Evolutionary conservation across 2,329 filamentous ascomycete genomes (phyloP).

Genomic region (Hyphodiscus sp.): DNA sequence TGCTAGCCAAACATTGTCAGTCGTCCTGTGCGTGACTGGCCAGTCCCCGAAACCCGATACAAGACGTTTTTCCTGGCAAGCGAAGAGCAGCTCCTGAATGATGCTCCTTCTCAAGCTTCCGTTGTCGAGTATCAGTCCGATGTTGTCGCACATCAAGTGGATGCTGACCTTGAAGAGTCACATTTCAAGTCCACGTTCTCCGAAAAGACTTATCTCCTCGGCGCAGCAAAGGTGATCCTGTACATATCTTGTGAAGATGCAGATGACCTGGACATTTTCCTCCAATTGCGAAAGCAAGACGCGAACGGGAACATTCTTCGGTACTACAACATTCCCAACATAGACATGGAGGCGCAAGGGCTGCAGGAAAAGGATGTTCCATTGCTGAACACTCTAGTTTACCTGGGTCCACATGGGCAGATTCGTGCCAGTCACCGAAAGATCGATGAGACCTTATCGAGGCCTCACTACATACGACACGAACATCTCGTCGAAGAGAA

Average conservation of each 20-base stretch:
- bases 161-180: not conserved
- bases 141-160: slow-evolving; percentile 10
- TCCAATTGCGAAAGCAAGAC: slow-evolving; percentile 39
- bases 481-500: slow-evolving; percentile 7
- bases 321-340: slow-evolving; percentile 37
- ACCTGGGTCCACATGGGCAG: slow-evolving; percentile 8
- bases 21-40: slow-evolving; percentile 31
- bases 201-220: slow-evolving; percentile 35
- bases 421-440: slow-evolving; percentile 12
- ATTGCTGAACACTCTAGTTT: not conserved
- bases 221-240: slow-evolving; percentile 39
- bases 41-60: slow-evolving; percentile 31
- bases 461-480: slow-evolving; percentile 5
- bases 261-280: slow-evolving; percentile 40
- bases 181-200: slow-evolving; percentile 37
- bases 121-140: slow-evolving; percentile 32
- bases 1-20: slow-evolving; percentile 14
- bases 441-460: slow-evolving; percentile 2
- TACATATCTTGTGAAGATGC: slow-evolving; percentile 37
- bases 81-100: not conserved
- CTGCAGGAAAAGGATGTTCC: slow-evolving; percentile 6
- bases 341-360: not conserved
- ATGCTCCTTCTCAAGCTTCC: not conserved
- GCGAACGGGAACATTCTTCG: slow-evolving; percentile 35
- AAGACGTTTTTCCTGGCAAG: slow-evolving; percentile 28